These are phyloP conservation scores for Phanerochaete sordida DNA, from an alignment of 768 basidiomycete species.

Conservation along the genomic window DNA sequence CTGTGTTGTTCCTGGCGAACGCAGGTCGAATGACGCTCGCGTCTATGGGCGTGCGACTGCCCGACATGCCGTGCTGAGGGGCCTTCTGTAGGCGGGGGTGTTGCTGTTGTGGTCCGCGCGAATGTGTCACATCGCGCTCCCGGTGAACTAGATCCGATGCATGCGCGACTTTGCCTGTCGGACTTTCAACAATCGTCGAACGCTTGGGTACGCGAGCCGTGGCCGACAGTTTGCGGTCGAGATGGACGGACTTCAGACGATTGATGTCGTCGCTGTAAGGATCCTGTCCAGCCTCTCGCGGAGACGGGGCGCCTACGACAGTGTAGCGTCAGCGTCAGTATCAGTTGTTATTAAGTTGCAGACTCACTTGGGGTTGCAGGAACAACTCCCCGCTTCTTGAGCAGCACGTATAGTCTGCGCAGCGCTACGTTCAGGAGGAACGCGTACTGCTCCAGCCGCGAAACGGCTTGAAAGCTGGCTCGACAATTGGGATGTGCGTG, in stretches of 20 bases:
- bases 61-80: conserved; percentile 30
- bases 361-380: conserved; percentile 71
- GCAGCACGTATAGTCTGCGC: conserved; percentile 79
- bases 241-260: conserved; percentile 90
- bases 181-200: conserved; percentile 94
- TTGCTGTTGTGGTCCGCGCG: conserved; percentile 16
- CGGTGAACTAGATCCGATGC: conserved; percentile 53
- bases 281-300: conserved; percentile 46
- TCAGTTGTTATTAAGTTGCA: conserved; percentile 7
- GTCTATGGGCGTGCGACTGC: conserved; percentile 30
- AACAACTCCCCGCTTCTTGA: conserved; percentile 88
- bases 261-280: conserved; percentile 92
- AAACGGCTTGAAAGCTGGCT: conserved; percentile 85
- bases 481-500: conserved; percentile 69
- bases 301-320: conserved; percentile 21
- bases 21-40: conserved; percentile 50
- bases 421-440: conserved; percentile 96
- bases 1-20: conserved; percentile 76
- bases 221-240: conserved; percentile 93
- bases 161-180: conserved; percentile 82
- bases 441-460: conserved; percentile 94
- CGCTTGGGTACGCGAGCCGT: conserved; percentile 90
- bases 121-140: conserved; percentile 17
- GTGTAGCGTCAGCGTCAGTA: conserved; percentile 13
- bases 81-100: conserved; percentile 23